Evolutionary conservation across 768 basidiomycete genomes (phyloP).

Genomic region (Collybiopsis luxurians): DNA sequence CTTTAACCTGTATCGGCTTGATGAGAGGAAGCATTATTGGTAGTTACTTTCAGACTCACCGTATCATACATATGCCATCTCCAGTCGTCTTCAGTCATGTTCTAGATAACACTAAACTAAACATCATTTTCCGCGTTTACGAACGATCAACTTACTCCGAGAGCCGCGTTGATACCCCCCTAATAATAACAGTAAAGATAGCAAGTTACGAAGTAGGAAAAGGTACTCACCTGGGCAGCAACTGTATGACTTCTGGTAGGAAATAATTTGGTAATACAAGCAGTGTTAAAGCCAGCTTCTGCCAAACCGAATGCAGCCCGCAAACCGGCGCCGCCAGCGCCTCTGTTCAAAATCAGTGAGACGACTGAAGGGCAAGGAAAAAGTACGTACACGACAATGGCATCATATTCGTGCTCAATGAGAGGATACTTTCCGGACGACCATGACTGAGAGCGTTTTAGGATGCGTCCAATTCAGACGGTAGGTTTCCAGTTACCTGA

Average conservation of each 20-base stretch:
- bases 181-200: slow-evolving; percentile 28
- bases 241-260: slow-evolving; percentile 99
- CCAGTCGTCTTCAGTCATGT: slow-evolving; percentile 99
- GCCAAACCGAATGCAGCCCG: slow-evolving; percentile 98
- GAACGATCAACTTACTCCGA: slow-evolving; percentile 61
- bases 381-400: slow-evolving; percentile 80
- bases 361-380: slow-evolving; percentile 3
- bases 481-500: slow-evolving; percentile 44
- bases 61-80: slow-evolving; percentile 99
- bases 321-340: slow-evolving; percentile 97
- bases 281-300: slow-evolving; percentile 97
- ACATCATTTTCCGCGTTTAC: background rate
- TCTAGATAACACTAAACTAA: slow-evolving; percentile 39
- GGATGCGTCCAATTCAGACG: slow-evolving; percentile 9
- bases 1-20: slow-evolving; percentile 73
- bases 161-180: slow-evolving; percentile 98
- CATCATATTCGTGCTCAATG: slow-evolving; percentile 99
- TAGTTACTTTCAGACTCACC: slow-evolving; percentile 40
- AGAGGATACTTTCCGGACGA: slow-evolving; percentile 90
- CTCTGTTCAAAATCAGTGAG: slow-evolving; percentile 43
- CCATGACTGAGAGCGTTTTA: slow-evolving; percentile 51
- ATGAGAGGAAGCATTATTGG: slow-evolving; percentile 6
- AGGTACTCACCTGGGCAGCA: slow-evolving; percentile 77
- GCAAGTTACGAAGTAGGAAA: background rate
- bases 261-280: slow-evolving; percentile 98